phyloP scores from a whole-genome alignment of 2,329 filamentous ascomycete species.

The Lachnellula occidentalis region DNA sequence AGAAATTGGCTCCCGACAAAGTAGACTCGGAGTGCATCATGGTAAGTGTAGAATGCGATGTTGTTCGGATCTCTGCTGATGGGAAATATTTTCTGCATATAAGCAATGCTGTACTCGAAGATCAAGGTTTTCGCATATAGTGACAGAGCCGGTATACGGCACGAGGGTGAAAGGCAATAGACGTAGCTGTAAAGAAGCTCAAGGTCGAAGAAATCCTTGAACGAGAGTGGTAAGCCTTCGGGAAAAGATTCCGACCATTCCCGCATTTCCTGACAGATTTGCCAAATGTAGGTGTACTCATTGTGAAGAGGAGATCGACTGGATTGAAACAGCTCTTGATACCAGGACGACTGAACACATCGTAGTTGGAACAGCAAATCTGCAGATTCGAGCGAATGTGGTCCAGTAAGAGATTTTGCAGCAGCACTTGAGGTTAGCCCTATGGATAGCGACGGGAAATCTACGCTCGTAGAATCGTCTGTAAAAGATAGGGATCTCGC shows the following conservation, averaged over 20 bases:
- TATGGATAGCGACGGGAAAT: conserved; percentile 54
- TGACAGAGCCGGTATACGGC: conserved; percentile 64
- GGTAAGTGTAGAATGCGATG: conserved; percentile 72
- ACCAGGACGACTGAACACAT: conserved; percentile 82
- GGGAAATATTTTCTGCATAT: conserved; percentile 67
- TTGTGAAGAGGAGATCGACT: conserved; percentile 64
- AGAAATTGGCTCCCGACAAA: conserved; percentile 64
- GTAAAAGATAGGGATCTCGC: conserved; percentile 89
- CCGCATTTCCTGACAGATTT: conserved; percentile 68
- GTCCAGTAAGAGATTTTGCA: conserved; percentile 36
- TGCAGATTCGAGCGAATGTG: conserved; percentile 59
- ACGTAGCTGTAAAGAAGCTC: conserved; percentile 89
- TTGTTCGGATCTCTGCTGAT: conserved; percentile 55
- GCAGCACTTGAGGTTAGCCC: conserved; percentile 28
- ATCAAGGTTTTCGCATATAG: conserved; percentile 75
- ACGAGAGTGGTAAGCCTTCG: conserved; percentile 53
- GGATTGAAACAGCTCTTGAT: conserved; percentile 80
- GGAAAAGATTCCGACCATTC: conserved; percentile 80
- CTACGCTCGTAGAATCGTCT: conserved; percentile 79
- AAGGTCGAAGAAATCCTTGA: conserved; percentile 75
- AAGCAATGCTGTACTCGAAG: conserved; percentile 82
- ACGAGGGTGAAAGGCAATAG: conserved; percentile 78
- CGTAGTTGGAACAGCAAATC: conserved; percentile 76
- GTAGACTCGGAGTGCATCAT: conserved; percentile 80
- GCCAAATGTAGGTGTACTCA: conserved; percentile 67